Base-by-base conservation (phyloP, 345 rosid species). In the Brassica rapa region DNA sequence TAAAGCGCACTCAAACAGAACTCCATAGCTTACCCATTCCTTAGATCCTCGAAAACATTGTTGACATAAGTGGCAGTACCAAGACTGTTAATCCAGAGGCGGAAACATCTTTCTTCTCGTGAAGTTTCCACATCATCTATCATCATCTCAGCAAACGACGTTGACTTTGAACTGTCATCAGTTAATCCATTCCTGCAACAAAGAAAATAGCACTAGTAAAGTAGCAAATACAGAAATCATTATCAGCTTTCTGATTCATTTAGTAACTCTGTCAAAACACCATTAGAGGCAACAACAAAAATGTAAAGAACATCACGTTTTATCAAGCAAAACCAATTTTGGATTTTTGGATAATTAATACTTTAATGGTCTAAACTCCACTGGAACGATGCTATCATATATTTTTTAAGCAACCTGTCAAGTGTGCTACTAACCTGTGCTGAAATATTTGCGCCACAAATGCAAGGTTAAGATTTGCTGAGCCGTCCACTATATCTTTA, bases 391-490 rank as follows among this genome's bases (percentile, higher is more conserved):
- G 29, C 71, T 12, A 65, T 62, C 35, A 53, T 24, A 25, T 73
- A 61, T 23, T 73, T 29, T 61, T 68, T 15, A 41, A 43, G 68
- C 41, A 59, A 41, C 67, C 27, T 5, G 68, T 60, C 70, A 60
- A 30, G 32, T 56, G 5, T 68, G 25, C 43, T 66, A 70, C 84
- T 77, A 79, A 93, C 99, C 98, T 91, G 74, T 90, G 84, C 82
- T 93, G 97, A 78, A 96, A 96, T 82, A 93, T 90, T 83, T 93
- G 93, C 1, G 99, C 98, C 63, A 96, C 99, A 83, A 96, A 93
- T 83, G 95, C 93, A 74, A 96, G 96, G 83, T 96, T 96, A 74
- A 96, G 99, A 87, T 93, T 96, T 76, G 97, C 78, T 62, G 98
- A 93, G 68, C 98, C 99, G 63, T 96, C 99, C 15, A 91, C 91